phyloP scores from a whole-genome alignment of 2,329 filamentous ascomycete species.

The Colletotrichum neosansevieriae region DNA sequence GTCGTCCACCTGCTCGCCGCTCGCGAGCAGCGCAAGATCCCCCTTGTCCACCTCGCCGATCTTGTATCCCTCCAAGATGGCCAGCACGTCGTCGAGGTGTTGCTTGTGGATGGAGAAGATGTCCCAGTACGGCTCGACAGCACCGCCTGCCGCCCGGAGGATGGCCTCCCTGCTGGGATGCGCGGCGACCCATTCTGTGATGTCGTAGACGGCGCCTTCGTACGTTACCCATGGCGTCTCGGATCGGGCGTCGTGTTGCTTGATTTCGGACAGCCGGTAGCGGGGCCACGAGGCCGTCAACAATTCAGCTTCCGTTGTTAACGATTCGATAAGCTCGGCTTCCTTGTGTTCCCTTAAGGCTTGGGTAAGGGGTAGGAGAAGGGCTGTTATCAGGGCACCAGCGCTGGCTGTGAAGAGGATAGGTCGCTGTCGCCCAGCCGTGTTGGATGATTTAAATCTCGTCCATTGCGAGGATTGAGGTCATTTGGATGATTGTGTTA shows the following conservation, averaged over 20 bases:
- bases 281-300: background rate
- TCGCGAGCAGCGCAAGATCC: conserved; percentile 44
- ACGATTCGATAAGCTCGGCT: too few species aligned
- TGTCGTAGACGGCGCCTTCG: conserved; percentile 62
- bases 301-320: background rate
- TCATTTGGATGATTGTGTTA: too few species aligned
- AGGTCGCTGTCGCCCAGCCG: background rate
- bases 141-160: conserved; percentile 60
- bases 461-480: too few species aligned
- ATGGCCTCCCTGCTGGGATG: conserved; percentile 66
- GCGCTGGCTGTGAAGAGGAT: conserved; percentile 8
- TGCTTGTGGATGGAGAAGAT: conserved; percentile 65
- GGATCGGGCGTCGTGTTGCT: conserved; percentile 51
- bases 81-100: conserved; percentile 55
- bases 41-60: conserved; percentile 58
- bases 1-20: conserved; percentile 55
- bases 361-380: background rate
- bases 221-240: conserved; percentile 60
- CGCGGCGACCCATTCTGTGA: conserved; percentile 62
- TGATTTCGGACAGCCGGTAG: conserved; percentile 50
- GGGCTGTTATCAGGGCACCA: background rate
- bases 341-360: too few species aligned
- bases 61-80: conserved; percentile 61
- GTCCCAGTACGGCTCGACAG: conserved; percentile 64
- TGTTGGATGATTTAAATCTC: too few species aligned